Percentiles rank a stretch among this genome's conserved stretches.
These are phyloP conservation scores for Sophora flavescens DNA, from an alignment of 306 rosid genomes.

Conservation along the genomic window DNA sequence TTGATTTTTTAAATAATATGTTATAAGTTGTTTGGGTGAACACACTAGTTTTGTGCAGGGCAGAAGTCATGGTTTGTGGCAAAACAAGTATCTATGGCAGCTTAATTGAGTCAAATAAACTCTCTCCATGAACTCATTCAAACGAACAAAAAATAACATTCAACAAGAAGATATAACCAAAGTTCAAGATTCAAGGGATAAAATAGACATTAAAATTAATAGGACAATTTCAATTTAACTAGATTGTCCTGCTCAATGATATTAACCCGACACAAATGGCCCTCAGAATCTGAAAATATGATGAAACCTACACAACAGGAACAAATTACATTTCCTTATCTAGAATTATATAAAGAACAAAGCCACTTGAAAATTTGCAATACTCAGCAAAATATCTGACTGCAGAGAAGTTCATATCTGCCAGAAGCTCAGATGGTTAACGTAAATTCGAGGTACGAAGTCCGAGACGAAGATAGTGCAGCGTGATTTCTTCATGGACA, in stretches of 20 bases:
- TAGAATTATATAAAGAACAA: background rate
- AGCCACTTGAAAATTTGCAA: background rate
- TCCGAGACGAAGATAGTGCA: background rate
- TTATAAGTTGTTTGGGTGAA: too few relatives aligned
- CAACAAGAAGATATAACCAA: background rate
- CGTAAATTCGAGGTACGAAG: conserved; percentile 3
- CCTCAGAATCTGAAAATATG: background rate
- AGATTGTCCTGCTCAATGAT: background rate
- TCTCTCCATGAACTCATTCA: background rate
- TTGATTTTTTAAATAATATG: too few relatives aligned
- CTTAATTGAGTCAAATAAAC: too few relatives aligned
- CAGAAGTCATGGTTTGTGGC: too few relatives aligned
- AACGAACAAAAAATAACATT: background rate
- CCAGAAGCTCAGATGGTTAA: conserved; percentile 20
- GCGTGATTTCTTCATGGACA: conserved; percentile 28
- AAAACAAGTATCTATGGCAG: too few relatives aligned
- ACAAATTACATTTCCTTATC: conserved; percentile 39
- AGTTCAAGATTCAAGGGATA: background rate
- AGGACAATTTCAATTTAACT: background rate
- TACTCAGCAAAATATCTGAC: background rate
- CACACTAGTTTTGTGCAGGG: too few relatives aligned
- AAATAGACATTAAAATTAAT: background rate
- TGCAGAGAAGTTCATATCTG: background rate
- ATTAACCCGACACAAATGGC: conserved; percentile 9
- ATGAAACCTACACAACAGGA: conserved; percentile 8